phyloP scores from a whole-genome alignment of 2,329 filamentous ascomycete species.

The Fusarium sp. region DNA sequence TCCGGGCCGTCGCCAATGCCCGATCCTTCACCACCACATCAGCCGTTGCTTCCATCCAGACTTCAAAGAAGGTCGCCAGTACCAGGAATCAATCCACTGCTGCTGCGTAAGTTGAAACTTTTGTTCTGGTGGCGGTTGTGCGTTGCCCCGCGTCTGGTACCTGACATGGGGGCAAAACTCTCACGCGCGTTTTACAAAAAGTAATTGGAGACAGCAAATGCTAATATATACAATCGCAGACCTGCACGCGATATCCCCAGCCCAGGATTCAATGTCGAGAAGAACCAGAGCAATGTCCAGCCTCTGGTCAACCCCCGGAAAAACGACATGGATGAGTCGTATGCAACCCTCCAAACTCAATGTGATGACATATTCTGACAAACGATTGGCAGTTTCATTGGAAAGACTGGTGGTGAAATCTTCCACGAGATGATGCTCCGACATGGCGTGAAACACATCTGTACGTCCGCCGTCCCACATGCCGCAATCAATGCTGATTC shows the following conservation, averaged over 20 bases:
- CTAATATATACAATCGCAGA: conserved; percentile 34
- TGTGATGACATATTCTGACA: neutral
- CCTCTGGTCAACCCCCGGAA: conserved; percentile 70
- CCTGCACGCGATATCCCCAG: conserved; percentile 69
- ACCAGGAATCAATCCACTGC: neutral
- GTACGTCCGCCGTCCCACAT: conserved; percentile 65
- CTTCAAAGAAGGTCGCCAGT: neutral
- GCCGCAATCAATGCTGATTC: conserved; percentile 37
- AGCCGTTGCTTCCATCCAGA: neutral
- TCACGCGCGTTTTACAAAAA: conserved; percentile 3
- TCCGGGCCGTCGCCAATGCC: neutral
- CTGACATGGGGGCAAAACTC: neutral
- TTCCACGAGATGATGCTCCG: conserved; percentile 99
- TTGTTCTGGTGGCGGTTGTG: neutral
- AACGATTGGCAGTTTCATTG: conserved; percentile 69
- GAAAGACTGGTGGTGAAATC: conserved; percentile 85
- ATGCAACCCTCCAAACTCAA: conserved; percentile 52
- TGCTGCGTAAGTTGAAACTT: neutral
- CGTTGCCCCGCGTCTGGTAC: neutral
- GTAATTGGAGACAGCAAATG: conserved; percentile 9
- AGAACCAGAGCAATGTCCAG: conserved; percentile 70
- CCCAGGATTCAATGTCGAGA: conserved; percentile 66
- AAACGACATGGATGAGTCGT: conserved; percentile 83
- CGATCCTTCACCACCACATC: neutral
- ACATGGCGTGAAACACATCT: conserved; percentile 91